A percentile compares a stretch with the other conserved stretches of the same genome.
Evolutionary conservation across 2,329 filamentous ascomycete genomes (phyloP).

Genomic region (Alternaria metachromatica): DNA sequence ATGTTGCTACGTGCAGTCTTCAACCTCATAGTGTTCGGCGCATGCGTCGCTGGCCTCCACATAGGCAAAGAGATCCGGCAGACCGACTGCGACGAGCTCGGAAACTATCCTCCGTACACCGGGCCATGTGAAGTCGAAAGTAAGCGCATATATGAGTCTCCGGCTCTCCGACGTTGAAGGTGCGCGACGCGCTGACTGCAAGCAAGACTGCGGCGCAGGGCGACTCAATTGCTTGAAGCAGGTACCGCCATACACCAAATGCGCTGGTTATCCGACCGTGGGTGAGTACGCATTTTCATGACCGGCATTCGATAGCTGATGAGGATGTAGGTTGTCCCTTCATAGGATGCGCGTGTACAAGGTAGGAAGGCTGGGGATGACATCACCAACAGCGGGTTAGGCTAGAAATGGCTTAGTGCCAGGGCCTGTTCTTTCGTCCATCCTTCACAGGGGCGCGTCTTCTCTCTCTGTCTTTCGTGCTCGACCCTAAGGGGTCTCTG

Average conservation of each 20-base stretch:
- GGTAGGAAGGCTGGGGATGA: not conserved
- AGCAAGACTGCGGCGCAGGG: conserved; percentile 9
- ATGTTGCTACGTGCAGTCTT: not conserved
- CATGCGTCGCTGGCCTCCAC: not conserved
- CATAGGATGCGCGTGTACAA: not conserved
- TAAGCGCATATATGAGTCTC: not conserved
- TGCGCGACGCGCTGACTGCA: not conserved
- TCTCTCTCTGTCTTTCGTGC: not conserved
- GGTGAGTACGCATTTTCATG: not conserved
- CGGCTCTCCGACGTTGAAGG: not conserved
- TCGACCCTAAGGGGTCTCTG: no score
- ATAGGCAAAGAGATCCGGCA: not conserved
- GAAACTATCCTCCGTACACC: not conserved
- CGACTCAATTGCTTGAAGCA: conserved; percentile 10
- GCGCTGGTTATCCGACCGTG: conserved; percentile 7
- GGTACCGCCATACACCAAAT: not conserved
- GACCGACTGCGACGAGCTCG: not conserved
- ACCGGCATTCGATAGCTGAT: not conserved
- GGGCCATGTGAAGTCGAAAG: not conserved
- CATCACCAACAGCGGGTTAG: not conserved
- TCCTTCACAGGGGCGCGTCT: not conserved
- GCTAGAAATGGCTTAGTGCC: not conserved
- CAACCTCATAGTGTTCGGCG: not conserved
- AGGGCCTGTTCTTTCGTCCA: not conserved
- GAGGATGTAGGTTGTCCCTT: not conserved